Base-by-base conservation (phyloP, 1,284 basidiomycete genomes). In the Leccinum proliferum region DNA sequence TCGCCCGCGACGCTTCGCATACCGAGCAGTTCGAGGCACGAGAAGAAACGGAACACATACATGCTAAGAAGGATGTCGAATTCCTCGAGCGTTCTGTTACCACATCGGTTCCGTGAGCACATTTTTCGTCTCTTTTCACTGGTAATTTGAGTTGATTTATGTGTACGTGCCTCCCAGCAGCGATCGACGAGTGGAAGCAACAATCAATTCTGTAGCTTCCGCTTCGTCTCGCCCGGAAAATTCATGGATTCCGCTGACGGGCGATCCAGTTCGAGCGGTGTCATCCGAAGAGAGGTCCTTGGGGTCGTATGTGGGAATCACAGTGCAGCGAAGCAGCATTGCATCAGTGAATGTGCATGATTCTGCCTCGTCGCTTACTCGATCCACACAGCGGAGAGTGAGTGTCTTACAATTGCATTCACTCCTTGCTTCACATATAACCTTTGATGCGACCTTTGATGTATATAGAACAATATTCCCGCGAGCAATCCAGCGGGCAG, bases 61-160 rank as follows among this genome's bases (percentile, higher is more conserved):
- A 57, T 9, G 25, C 4, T 18, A 21, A 58, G 21, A 15, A 18
- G 37, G 55, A 62, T 32, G 7, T 46, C 1, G 15, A 25, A 4
- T 35, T 56, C 12, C 10, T 52, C 35, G 34, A 53, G 12, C 52
- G 25, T 2, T 62, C 57, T 25, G 52, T 15, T 4, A 43, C 12
- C 9, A 35, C 8, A 12, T 41, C 32, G 9, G 12, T 39, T 48
- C 18, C 18, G 66, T 67, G 32, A 68, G 65, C 3, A 32, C 0
- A 21, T 21, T 55, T 50, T 34, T 2, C 4, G 55, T n/a, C 35
- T 7, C 2, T 2, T n/a, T 55, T 39, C 48, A 5, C 10, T 18
- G 9, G 29, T 3, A 11, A 12, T 57, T 3, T 7, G 48, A 9
- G 7, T 52, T 52, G 12, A 21, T 58, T 67, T 15, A 69, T 8